Evolutionary conservation across 352 stramenopile genomes (phyloP).

Genomic region (Aphanomyces invadans): DNA sequence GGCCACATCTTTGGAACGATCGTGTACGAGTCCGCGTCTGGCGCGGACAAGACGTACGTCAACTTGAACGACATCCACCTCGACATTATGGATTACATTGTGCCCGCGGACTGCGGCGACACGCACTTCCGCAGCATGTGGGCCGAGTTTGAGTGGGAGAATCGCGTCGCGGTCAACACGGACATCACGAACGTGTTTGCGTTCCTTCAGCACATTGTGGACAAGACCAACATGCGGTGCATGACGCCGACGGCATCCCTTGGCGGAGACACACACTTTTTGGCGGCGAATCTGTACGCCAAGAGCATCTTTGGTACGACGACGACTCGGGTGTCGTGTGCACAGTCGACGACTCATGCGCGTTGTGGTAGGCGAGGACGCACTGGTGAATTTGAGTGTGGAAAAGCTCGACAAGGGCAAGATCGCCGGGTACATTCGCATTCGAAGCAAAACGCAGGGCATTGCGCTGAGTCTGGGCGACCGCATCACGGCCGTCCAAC

Average conservation of each 20-base stretch:
- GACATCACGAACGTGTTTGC: constrained; percentile 96
- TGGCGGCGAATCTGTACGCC: constrained; percentile 90
- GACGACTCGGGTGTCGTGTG: constrained; percentile 35
- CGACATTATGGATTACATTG: constrained; percentile 99
- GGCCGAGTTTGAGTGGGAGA: constrained; percentile 99
- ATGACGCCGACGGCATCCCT: constrained; percentile 92
- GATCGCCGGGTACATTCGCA: constrained; percentile 97
- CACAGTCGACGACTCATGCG: neutral
- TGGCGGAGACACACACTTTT: constrained; percentile 87
- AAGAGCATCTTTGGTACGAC: constrained; percentile 88
- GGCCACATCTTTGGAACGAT: constrained; percentile 99
- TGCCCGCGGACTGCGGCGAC: constrained; percentile 89
- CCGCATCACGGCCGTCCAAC: constrained; percentile 96
- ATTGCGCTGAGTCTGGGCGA: constrained; percentile 99
- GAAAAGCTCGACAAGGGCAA: constrained; percentile 98
- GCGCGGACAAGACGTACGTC: constrained; percentile 97
- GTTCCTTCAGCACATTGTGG: constrained; percentile 98
- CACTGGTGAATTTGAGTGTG: constrained; percentile 98
- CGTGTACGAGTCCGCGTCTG: constrained; percentile 95
- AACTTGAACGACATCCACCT: constrained; percentile 99
- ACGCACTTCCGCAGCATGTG: constrained; percentile 99
- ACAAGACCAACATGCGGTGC: constrained; percentile 99
- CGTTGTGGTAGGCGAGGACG: constrained; percentile 86
- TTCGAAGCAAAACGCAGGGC: constrained; percentile 99
- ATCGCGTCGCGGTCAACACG: constrained; percentile 98